Evolutionary conservation across 176 grass and related monocot genomes (phyloP), one percentile per base, ranked within the genome.

Genomic region (Olyra latifolia): DNA sequence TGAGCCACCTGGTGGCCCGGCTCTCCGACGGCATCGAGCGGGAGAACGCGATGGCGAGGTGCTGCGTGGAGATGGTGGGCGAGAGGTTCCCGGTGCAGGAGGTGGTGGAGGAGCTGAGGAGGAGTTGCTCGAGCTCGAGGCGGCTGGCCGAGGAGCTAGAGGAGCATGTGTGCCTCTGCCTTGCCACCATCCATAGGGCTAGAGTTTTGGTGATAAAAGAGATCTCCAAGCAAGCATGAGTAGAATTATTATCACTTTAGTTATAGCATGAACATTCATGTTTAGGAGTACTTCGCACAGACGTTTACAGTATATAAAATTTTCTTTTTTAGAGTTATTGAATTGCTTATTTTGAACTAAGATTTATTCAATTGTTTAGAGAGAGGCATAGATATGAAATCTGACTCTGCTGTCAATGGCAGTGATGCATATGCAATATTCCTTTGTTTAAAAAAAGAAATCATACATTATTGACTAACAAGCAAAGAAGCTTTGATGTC

Each of bases 181-280:
- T 90, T 24, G 83, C 74, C 64, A 90, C 83, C 17, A 80, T 87
- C 43, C 66, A 91, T 53, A 91, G 68, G 39, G 89, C 75, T 65
- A 65, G 88, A 63, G 19, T 65, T 49, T 76, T 89, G 40, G 87
- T 89, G 65, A 72, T 85, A 15, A 38, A 72, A 64, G 79, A 87
- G 63, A 77, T 82, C 24, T 71, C 85, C 38, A 71, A 46, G 30
- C 53, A 87, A 61, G 10, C 70, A 25, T 87, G 41, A 75, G 16
- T 43, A 45, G 20, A 46, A 28, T 29, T 15, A 12, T 6, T 15
- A 12, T 6, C 39, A 35, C 7, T 35, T 70, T 46, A 45, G n/a
- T 70, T 44, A 23, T 71, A 71, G 66, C 35, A 2, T 59, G 11
- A 12, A 80, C 10, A 70, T 71, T 69, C 75, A 81, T 59, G 54